A percentile compares a stretch with the other conserved stretches of the same genome.
Evolutionary conservation across 1,139 yeast genomes (phyloP).

Genomic region (Candida tetrigidarum): DNA sequence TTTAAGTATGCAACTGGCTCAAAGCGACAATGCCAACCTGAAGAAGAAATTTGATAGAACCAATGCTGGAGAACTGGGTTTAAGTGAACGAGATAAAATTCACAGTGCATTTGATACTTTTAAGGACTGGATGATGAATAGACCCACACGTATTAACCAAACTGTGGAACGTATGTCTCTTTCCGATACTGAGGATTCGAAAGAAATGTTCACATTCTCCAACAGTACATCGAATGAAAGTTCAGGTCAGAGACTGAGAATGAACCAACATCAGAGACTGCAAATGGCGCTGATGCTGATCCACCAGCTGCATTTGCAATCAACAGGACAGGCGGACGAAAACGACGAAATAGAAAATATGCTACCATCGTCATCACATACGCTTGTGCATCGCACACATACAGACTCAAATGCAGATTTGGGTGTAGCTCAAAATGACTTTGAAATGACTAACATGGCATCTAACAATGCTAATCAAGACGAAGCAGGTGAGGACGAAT

Average conservation of each 20-base stretch:
- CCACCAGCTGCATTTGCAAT: not conserved
- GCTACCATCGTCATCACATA: not conserved
- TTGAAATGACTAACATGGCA: slow-evolving; percentile 3
- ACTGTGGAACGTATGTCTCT: slow-evolving; percentile 3
- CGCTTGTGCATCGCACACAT: not conserved
- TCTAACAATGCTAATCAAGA: not conserved
- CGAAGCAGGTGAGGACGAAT: slow-evolving; percentile 11
- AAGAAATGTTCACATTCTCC: slow-evolving; percentile 11
- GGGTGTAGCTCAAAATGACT: not conserved
- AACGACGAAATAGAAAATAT: not conserved
- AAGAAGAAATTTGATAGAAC: slow-evolving; percentile 9
- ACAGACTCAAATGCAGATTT: not conserved
- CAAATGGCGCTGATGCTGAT: not conserved
- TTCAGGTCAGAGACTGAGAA: not conserved
- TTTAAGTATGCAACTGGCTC: slow-evolving; percentile 14
- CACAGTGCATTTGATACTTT: not conserved
- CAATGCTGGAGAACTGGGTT: slow-evolving; percentile 1
- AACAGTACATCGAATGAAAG: slow-evolving; percentile 7
- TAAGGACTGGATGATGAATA: slow-evolving; percentile 7
- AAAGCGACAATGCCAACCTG: not conserved
- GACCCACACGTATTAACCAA: not conserved
- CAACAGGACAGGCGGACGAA: not conserved
- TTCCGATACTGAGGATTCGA: slow-evolving; percentile 12
- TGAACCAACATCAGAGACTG: slow-evolving; percentile 3
- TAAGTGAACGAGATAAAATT: not conserved